Evolutionary conservation across 129 eudicot genomes (phyloP), one percentile per base, ranked within the genome.

Genomic region (Flaveria sonorensis): DNA sequence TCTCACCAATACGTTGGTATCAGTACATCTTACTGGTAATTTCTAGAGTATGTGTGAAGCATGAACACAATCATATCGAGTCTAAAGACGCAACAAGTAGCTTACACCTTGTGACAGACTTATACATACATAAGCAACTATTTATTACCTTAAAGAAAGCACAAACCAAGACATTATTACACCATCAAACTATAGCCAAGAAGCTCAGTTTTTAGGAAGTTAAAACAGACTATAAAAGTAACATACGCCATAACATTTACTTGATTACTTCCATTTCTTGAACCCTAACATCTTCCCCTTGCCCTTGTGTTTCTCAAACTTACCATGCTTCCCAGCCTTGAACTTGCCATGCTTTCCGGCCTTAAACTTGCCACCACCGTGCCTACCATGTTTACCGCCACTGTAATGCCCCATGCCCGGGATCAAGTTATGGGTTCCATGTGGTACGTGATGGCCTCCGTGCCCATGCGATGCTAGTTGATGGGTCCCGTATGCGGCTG

Each of bases 401-500:
- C 66, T 62, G 70, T 52, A 89, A 16, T 82, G 86, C 20, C 96
- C 96, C 81, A 77, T 70, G 76, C 71, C 55, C 30, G 72, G 72
- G 8, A 76, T 76, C 80, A 66, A 81, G 88, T 63, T 68, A 21
- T 65, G 73, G 80, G 66, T 11, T 46, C 76, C 76, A 26, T 56
- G 51, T 45, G 76, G 32, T 6, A 66, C 83, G 13, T 79, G 51
- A 45, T 78, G 83, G 56, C 72, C 82, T 19, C 76, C 71, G 28
- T 52, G 76, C 20, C 82, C 86, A 83, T 83, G 86, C n/a, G 76
- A 71, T 36, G 75, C 16, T 59, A 83, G 68, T 0, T 86, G 91
- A 71, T 88, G 90, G 12, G 87, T 88, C 13, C 93, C 93, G 73
- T 81, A 86, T 14, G 82, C 85, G 1, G 92, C 92, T 10, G 92